phyloP scores from a whole-genome alignment of 768 basidiomycete species.

The Guyanaporus albipodus region DNA sequence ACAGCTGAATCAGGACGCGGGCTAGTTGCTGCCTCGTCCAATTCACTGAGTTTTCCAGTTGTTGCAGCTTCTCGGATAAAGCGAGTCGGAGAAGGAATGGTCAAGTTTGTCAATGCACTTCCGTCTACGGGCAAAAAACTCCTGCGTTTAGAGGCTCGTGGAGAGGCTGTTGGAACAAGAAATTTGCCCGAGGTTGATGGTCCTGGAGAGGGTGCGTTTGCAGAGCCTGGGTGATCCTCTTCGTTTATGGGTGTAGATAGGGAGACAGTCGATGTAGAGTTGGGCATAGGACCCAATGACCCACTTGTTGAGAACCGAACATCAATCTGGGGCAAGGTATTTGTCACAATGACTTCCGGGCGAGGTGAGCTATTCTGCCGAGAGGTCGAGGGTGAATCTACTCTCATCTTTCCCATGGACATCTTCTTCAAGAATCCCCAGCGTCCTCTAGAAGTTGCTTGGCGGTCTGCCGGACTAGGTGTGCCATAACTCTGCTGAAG shows the following conservation, averaged over 20 bases:
- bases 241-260: conserved; percentile 22
- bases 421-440: conserved; percentile 99
- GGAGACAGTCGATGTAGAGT: conserved; percentile 30
- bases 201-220: conserved; percentile 1
- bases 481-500: conserved; percentile 12
- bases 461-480: conserved; percentile 26
- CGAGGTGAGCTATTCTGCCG: conserved; percentile 32
- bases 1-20: conserved; percentile 45
- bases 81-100: conserved; percentile 58
- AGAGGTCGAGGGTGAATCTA: conserved; percentile 47
- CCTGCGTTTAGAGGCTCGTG: conserved; percentile 64
- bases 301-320: conserved; percentile 72
- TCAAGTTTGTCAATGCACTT: conserved; percentile 55
- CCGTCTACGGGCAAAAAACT: conserved; percentile 87
- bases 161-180: conserved; percentile 40
- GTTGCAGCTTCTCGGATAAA: conserved; percentile 53
- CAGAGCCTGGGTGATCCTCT: conserved; percentile 14
- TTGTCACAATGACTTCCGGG: conserved; percentile 22
- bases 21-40: conserved; percentile 21
- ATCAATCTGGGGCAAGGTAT: conserved; percentile 57
- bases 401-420: conserved; percentile 91
- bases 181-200: conserved; percentile 24
- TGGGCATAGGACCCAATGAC: conserved; percentile 47
- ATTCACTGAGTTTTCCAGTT: conserved; percentile 35
- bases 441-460: conserved; percentile 43